Base-by-base conservation (phyloP, 2,329 filamentous ascomycete species). In the Aspergillus carbonarius region DNA sequence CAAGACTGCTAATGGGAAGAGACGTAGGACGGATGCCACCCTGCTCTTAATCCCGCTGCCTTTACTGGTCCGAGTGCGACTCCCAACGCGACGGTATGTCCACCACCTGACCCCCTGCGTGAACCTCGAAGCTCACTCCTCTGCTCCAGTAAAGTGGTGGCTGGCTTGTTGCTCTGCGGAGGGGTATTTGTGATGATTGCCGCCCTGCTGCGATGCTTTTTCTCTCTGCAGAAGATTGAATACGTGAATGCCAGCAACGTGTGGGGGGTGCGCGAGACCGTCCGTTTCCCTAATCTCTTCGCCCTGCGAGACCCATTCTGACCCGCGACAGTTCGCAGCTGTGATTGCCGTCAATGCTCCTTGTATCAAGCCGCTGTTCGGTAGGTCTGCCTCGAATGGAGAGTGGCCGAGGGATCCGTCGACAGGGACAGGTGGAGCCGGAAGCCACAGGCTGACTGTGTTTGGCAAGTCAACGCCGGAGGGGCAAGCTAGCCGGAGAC, bases 171-270 rank as follows among this genome's bases (percentile, higher is more conserved):
- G 0, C 75, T 80, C 10, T 80, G 75, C 52, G 76, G 77, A 3
- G 77, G 78, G 3, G 39, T 80, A n/a, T 80, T 80, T 59, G 73
- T 79, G 55, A 78, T 80, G 59, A 62, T 74, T 7, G 76, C 77
- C 20, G 74, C 77, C 1, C 60, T 80, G 0, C 67, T 80, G 35
- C 76, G 78, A n/a, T 79, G 75, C 55, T 60, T 78, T 35, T 60
- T 77, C 4, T 77, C 73, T 12, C 66, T 80, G 0, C 60, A 68
- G 25, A 66, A 72, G 25, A 73, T 77, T 37, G 48, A 74, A 17
- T 70, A 69, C 15, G 75, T 78, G 65, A 76, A 78, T 57, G 63
- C 62, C 46, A 73, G 72, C 23, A 77, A 75, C 0, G 76, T 78
- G 18, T 79, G 77, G 78, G 76, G 74, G 12, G 77, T 78, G 15